A percentile compares a stretch with the other conserved stretches of the same genome.
Conservation (phyloP, 208 protist species). For the Tetramitus jugosus region DNA sequence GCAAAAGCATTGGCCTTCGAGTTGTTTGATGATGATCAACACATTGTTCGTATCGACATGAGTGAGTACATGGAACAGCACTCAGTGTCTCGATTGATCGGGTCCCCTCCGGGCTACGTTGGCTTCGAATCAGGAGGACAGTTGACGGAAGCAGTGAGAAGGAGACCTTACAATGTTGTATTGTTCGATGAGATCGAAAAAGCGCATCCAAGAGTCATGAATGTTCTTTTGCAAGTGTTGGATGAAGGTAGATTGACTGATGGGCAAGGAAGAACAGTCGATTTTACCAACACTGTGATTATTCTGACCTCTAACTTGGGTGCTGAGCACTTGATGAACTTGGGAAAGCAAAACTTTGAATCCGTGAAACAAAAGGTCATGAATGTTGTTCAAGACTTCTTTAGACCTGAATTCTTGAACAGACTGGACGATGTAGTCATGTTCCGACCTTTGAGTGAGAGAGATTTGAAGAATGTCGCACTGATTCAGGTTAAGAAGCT, state of each 20-base stretch:
- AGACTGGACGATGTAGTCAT: slow-evolving; percentile 24
- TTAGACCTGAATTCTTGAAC: slow-evolving; percentile 28
- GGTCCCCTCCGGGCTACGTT: slow-evolving; percentile 95
- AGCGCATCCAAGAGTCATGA: slow-evolving; percentile 90
- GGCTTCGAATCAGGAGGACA: slow-evolving; percentile 96
- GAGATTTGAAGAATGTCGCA: slow-evolving; percentile 48
- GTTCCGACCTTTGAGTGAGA: slow-evolving; percentile 15
- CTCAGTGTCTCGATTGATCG: slow-evolving; percentile 89
- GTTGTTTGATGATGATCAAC: slow-evolving; percentile 91
- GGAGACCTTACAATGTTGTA: slow-evolving; percentile 91
- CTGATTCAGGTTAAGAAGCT: slow-evolving; percentile 50
- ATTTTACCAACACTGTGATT: slow-evolving; percentile 96
- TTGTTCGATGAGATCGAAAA: slow-evolving; percentile 99
- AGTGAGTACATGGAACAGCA: slow-evolving; percentile 96
- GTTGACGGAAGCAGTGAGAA: slow-evolving; percentile 94
- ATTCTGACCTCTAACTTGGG: slow-evolving; percentile 95
- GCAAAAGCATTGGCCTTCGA: slow-evolving; percentile 84
- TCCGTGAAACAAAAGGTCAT: not conserved
- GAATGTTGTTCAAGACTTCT: not conserved
- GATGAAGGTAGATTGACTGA: slow-evolving; percentile 97
- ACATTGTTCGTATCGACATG: slow-evolving; percentile 96
- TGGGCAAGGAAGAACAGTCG: slow-evolving; percentile 83
- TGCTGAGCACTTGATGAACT: slow-evolving; percentile 61
- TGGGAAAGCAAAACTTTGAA: slow-evolving; percentile 44
- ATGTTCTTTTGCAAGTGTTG: slow-evolving; percentile 94